A percentile compares a stretch with the other conserved stretches of the same genome.
These are phyloP conservation scores for Adansonia gregorii DNA, from an alignment of 441 rosid species.

Conservation along the genomic window DNA sequence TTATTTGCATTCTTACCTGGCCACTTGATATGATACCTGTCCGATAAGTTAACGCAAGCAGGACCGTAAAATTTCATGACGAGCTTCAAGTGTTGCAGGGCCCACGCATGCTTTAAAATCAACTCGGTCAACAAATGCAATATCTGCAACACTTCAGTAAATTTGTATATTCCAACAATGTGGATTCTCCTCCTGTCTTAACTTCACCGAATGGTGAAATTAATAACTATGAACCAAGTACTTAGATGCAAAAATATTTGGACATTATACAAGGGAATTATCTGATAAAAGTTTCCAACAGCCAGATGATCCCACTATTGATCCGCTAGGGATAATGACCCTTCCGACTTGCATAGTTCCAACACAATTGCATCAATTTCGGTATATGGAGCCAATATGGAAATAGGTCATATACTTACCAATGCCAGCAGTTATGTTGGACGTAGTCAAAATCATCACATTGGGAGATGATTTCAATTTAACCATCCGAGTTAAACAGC, in stretches of 20 bases:
- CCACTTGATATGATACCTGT: not conserved
- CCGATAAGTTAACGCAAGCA: conserved; percentile 75
- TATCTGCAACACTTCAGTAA: not conserved
- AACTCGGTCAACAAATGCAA: not conserved
- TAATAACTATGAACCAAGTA: not conserved
- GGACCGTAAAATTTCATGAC: conserved; percentile 85
- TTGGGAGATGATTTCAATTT: conserved; percentile 91
- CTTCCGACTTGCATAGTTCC: not conserved
- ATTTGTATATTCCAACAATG: not conserved
- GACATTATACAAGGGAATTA: not conserved
- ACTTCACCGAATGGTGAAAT: not conserved
- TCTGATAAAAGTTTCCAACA: not conserved
- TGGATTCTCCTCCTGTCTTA: not conserved
- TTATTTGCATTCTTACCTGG: not conserved
- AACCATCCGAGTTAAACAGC: conserved; percentile 89
- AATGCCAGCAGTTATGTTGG: conserved; percentile 95
- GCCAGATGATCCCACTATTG: not conserved
- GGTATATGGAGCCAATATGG: conserved; percentile 2
- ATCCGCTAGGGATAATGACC: not conserved
- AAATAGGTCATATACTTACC: conserved; percentile 53
- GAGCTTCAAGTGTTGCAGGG: conserved; percentile 92
- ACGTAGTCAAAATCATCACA: conserved; percentile 87
- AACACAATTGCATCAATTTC: not conserved
- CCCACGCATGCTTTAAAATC: conserved; percentile 97
- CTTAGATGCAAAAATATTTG: not conserved